Evolutionary conservation across 345 rosid genomes (phyloP), one percentile per base, ranked within the genome.

Genomic region (Brassica nigra): DNA sequence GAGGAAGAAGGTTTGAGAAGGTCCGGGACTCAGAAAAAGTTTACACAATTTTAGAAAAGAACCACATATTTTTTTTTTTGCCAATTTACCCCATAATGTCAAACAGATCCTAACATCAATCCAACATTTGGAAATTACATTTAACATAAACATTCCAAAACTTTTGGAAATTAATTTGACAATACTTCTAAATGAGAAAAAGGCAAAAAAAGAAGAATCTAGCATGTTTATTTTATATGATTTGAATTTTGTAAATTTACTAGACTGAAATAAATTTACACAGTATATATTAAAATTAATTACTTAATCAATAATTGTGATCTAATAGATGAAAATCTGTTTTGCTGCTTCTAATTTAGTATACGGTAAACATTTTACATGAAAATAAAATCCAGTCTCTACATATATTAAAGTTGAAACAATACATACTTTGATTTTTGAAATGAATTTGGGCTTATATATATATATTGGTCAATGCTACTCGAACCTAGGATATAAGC

Each of bases 1-100:
- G 49, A 42, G 54, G 54, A 78, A 78, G 54, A 78, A 78, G 68
- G 37, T 72, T 78, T 66, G 73, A 78, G 82, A 78, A 73, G 73
- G 73, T 47, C 62, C 77, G 52, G 4, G 82, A 78, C 68, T 30
- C 54, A 15, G 55, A 10, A 11, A 78, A 4, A 47, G 54, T 47
- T 66, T 55, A 55, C 1, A 31, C 14, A 4, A n/a, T 29, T 71
- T 78, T 31, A 18, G 11, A 66, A 66, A 31, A 20, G 39, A 57
- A 11, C 42, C 63, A 39, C 63, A 3, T 1, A 47, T 4, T 1
- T 72, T 36, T 31, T n/a, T 29, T 44, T 12, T 44, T 44, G 15
- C 54, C 4, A 44, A 44, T 44, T 44, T 44, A 44, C 15, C 54
- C 15, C 54, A 44, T 12, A 44, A 44, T 44, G 12, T 44, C 54